These are phyloP conservation scores for Calonectria multiphialidica DNA, from an alignment of 2,329 filamentous ascomycete genomes.

Conservation along the genomic window DNA sequence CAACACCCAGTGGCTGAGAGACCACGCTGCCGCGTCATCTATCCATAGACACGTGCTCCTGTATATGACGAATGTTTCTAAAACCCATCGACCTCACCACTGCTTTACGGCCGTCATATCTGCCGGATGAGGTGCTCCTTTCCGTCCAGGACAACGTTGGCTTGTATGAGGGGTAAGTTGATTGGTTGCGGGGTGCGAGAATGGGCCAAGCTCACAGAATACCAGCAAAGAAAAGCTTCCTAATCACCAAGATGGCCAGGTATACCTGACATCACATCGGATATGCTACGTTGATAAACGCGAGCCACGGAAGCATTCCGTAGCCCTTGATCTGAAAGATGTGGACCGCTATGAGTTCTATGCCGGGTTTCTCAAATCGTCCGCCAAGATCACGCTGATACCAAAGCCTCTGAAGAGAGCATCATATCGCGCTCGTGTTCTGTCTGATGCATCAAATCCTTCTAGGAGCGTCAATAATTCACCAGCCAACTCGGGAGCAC, in stretches of 20 bases:
- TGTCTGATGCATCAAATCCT: constrained; percentile 59
- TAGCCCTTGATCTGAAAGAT: constrained; percentile 89
- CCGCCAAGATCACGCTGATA: constrained; percentile 89
- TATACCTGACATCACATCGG: constrained; percentile 95
- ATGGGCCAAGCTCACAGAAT: constrained; percentile 28
- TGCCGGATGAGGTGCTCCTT: constrained; percentile 92
- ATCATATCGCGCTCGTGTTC: constrained; percentile 66
- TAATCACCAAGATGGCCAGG: constrained; percentile 93
- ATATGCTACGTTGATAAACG: constrained; percentile 94
- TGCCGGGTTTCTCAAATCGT: constrained; percentile 94
- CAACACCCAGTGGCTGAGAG: background rate
- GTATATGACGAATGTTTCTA: constrained; percentile 90
- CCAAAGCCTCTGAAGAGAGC: constrained; percentile 82
- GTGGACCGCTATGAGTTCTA: constrained; percentile 93
- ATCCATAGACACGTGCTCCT: constrained; percentile 16
- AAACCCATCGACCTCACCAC: constrained; percentile 96
- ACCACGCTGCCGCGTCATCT: constrained; percentile 7
- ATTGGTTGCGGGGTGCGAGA: background rate
- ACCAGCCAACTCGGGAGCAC: constrained; percentile 58
- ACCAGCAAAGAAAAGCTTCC: constrained; percentile 93
- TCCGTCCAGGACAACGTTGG: constrained; percentile 99
- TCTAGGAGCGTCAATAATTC: constrained; percentile 61
- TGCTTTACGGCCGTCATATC: constrained; percentile 90
- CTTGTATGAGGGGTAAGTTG: constrained; percentile 91
- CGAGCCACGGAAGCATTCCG: constrained; percentile 86